phyloP scores from a whole-genome alignment of 225 moss, liverwort and hornwort species.

The Pseudoscleropodium purum region DNA sequence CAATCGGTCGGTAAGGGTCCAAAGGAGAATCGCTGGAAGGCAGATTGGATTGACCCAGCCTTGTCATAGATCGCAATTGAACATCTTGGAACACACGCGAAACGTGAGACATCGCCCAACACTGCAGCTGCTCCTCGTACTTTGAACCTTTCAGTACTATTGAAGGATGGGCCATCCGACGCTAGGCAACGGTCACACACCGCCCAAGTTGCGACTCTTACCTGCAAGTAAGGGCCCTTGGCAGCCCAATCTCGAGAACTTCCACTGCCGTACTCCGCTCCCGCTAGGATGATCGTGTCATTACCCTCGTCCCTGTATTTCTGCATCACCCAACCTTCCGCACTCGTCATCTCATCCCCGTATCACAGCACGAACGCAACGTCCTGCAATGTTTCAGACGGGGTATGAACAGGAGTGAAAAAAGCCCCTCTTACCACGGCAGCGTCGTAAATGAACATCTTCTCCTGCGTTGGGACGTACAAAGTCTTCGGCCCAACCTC shows the following conservation, averaged over 20 bases:
- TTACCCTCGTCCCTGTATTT: conserved; percentile 74
- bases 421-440: conserved; percentile 44
- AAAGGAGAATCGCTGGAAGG: not conserved
- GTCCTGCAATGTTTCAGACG: not conserved
- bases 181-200: not conserved
- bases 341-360: not conserved
- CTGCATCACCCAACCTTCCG: conserved; percentile 25
- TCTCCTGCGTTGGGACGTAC: conserved; percentile 69
- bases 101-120: not conserved
- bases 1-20: not conserved
- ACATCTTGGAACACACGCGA: not conserved
- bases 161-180: not conserved
- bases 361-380: not conserved
- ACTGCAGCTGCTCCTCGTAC: not conserved
- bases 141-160: not conserved
- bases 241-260: conserved; percentile 99
- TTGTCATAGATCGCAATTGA: not conserved
- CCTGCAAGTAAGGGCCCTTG: conserved; percentile 86
- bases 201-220: not conserved
- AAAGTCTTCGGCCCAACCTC: conserved; percentile 91
- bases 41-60: not conserved
- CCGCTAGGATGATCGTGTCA: conserved; percentile 72
- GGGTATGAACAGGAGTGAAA: not conserved
- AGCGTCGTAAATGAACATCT: conserved; percentile 74
- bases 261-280: conserved; percentile 95